Evolutionary conservation across 2,329 filamentous ascomycete species (phyloP), one percentile per base, ranked within the genome.

Genomic region (Penicillium sp.): DNA sequence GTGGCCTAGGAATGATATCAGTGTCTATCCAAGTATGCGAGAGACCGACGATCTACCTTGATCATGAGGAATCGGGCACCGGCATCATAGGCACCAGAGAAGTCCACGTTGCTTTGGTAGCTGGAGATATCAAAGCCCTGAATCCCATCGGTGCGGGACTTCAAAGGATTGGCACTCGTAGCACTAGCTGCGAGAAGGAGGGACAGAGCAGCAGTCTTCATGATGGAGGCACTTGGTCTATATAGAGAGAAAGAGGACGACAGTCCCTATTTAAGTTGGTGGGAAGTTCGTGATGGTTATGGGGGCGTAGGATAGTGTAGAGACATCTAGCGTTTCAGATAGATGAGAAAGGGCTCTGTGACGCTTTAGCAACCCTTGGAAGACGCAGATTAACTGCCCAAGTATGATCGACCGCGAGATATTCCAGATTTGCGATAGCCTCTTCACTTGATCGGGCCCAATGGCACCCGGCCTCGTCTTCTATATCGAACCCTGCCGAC

Each of bases 1-100:
- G 78, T 80, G 7, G 78, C 78, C 77, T 79, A 42, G 1, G n/a
- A 15, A 18, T 33, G 6, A 33, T 18, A 15, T 33, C n/a, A 33
- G 27, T 29, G 27, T 29, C 27, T 29, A 33, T 33, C n/a, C 15
- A n/a, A n/a, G n/a, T n/a, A 18, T 18, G 15, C 15, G 15, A 18
- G 15, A 18, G 15, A 18, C 15, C 15, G 15, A 18, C 15, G 15
- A 18, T 18, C 15, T 18, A 63, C 66, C 60, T 68, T 68, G 56
- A 68, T 68, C 32, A 68, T 66, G 46, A 67, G 64, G 37, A 68
- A 68, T 7, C 65, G 61, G 12, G 65, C 65, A 29, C 65, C 65
- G 4, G 58, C 39, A 9, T 23, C 42, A 33, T 68, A 66, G 3
- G 65, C 65, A 25, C 52, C 57, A 3, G 55, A 50, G 28, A 62